These are phyloP conservation scores for Auricularia auricula-judae DNA, from an alignment of 768 basidiomycete genomes.

Conservation along the genomic window DNA sequence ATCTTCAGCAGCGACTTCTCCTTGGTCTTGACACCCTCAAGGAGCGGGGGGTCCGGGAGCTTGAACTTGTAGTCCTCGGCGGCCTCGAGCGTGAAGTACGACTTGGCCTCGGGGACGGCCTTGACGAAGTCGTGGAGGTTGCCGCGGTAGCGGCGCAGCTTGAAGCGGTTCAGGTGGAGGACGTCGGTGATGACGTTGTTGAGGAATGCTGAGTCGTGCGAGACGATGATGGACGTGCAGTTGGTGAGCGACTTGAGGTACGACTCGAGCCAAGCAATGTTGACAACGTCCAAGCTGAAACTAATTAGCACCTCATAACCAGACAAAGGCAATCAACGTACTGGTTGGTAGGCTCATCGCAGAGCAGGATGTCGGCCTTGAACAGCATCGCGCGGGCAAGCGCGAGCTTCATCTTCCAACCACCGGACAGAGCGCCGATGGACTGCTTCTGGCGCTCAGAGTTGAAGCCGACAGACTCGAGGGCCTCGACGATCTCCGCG, in stretches of 20 bases:
- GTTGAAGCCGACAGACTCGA: constrained; percentile 85
- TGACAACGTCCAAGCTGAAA: constrained; percentile 73
- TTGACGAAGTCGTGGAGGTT: constrained; percentile 93
- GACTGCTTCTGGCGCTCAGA: constrained; percentile 76
- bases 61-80: constrained; percentile 98
- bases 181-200: constrained; percentile 98
- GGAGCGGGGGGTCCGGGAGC: constrained; percentile 91
- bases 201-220: constrained; percentile 94
- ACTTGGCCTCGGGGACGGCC: constrained; percentile 91
- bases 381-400: constrained; percentile 95
- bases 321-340: background rate
- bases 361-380: constrained; percentile 92
- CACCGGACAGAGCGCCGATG: constrained; percentile 89
- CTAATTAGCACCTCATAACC: background rate
- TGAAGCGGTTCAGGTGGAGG: constrained; percentile 97
- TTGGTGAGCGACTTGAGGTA: constrained; percentile 79
- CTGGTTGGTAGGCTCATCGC: constrained; percentile 95
- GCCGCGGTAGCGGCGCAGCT: constrained; percentile 88
- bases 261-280: constrained; percentile 93
- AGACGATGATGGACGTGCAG: constrained; percentile 97
- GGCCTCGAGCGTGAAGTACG: constrained; percentile 94
- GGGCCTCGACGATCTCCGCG: constrained; percentile 66
- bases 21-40: constrained; percentile 99
- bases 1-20: constrained; percentile 96
- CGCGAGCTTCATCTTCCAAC: constrained; percentile 99